Percentiles rank a stretch among this genome's conserved stretches.
These are phyloP conservation scores for Leptomonas seymouri DNA, from an alignment of 208 protist genomes.

Conservation along the genomic window DNA sequence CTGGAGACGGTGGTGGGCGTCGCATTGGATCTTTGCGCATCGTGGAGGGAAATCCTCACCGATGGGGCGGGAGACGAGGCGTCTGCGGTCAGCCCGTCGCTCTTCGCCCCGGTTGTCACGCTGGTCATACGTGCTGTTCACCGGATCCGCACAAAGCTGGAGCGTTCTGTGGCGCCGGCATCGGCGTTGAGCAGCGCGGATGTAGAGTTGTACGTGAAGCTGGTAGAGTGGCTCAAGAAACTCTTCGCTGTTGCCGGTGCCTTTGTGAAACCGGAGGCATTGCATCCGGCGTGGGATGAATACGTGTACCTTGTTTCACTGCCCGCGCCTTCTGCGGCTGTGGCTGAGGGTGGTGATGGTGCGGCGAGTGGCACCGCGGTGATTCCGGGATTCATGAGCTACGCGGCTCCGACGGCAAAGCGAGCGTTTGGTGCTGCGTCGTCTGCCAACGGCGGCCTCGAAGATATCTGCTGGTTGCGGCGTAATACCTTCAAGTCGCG, in stretches of 20 bases:
- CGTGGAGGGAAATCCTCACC: not conserved
- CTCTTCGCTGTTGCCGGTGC: constrained; percentile 1
- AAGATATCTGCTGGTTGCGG: constrained; percentile 22
- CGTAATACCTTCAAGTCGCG: constrained; percentile 8
- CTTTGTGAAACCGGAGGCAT: not conserved
- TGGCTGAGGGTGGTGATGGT: not conserved
- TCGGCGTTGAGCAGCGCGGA: not conserved
- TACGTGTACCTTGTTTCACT: constrained; percentile 1
- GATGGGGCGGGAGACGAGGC: not conserved
- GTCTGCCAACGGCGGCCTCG: constrained; percentile 5
- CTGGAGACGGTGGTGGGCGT: constrained; percentile 33
- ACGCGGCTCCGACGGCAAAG: not conserved
- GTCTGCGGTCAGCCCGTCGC: not conserved
- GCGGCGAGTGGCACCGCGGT: not conserved
- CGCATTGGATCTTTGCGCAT: constrained; percentile 28
- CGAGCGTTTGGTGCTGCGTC: not conserved
- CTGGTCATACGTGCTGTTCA: constrained; percentile 1
- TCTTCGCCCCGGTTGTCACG: constrained; percentile 4
- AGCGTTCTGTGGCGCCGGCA: not conserved
- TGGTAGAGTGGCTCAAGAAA: constrained; percentile 10
- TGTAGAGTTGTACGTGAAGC: not conserved
- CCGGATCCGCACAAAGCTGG: constrained; percentile 1
- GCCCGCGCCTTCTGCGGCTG: not conserved
- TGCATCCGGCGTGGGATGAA: constrained; percentile 13
- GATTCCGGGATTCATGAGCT: constrained; percentile 6